Conservation (phyloP, 2,329 filamentous ascomycete genomes). For the Rhexocercosporidium sp. region DNA sequence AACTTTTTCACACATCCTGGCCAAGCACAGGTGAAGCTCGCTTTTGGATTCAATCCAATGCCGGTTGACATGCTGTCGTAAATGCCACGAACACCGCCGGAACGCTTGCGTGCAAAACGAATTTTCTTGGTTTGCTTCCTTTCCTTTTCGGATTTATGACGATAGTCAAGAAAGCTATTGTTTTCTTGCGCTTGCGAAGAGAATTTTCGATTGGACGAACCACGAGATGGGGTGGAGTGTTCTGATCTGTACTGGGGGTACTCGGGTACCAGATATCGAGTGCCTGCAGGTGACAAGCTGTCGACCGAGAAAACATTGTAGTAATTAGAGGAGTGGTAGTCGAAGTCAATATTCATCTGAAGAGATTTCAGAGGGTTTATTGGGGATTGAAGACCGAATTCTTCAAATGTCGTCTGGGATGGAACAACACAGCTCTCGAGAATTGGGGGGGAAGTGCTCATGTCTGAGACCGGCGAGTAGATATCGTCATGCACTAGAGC, state of each 20-base stretch:
- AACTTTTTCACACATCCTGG: background rate
- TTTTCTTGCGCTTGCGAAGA: background rate
- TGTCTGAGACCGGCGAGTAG: slow-evolving; percentile 28
- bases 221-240: background rate
- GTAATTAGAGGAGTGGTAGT: slow-evolving; percentile 21
- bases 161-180: background rate
- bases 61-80: background rate
- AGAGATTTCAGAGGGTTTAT: slow-evolving; percentile 22
- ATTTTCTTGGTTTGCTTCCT: background rate
- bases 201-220: background rate
- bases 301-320: background rate
- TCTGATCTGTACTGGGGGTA: background rate
- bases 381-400: slow-evolving; percentile 28
- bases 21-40: background rate
- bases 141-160: background rate
- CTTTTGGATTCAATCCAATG: background rate
- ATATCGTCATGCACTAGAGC: slow-evolving; percentile 28
- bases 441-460: slow-evolving; percentile 19
- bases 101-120: background rate
- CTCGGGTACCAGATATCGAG: background rate
- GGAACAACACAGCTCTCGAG: slow-evolving; percentile 36
- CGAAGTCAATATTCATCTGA: slow-evolving; percentile 24
- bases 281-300: background rate
- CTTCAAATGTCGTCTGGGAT: slow-evolving; percentile 36
- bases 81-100: background rate